A percentile compares a stretch with the other conserved stretches of the same genome.
Evolutionary conservation across 768 basidiomycete genomes (phyloP).

Genomic region (Hysterangium stoloniferum): DNA sequence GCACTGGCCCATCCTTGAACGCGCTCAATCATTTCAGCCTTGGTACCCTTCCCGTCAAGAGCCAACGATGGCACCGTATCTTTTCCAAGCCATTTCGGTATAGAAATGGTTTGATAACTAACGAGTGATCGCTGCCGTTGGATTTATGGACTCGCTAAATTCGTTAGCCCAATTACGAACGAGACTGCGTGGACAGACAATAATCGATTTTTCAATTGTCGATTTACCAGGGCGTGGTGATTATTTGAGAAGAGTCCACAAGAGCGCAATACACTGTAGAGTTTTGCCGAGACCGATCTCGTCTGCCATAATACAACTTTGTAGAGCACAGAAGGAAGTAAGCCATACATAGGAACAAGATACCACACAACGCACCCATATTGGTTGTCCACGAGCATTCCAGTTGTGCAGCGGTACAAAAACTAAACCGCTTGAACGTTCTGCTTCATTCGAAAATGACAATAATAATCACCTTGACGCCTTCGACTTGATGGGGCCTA

Average conservation of each 20-base stretch:
- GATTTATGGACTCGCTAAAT: slow-evolving; percentile 46
- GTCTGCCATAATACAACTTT: slow-evolving; percentile 98
- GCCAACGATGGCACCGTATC: slow-evolving; percentile 76
- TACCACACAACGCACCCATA: slow-evolving; percentile 26
- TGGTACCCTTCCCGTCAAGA: slow-evolving; percentile 88
- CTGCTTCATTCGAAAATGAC: slow-evolving; percentile 6
- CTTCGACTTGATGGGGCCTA: slow-evolving; percentile 96
- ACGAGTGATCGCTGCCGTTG: background rate
- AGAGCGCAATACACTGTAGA: slow-evolving; percentile 88
- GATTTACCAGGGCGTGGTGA: slow-evolving; percentile 82
- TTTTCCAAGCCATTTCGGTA: slow-evolving; percentile 94
- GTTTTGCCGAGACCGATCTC: slow-evolving; percentile 99
- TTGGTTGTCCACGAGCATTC: slow-evolving; percentile 85
- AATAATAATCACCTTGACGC: slow-evolving; percentile 68
- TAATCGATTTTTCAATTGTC: slow-evolving; percentile 94
- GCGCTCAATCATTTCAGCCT: slow-evolving; percentile 66
- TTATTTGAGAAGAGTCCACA: slow-evolving; percentile 95
- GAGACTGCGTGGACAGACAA: slow-evolving; percentile 92
- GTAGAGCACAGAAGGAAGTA: background rate
- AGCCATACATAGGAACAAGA: background rate
- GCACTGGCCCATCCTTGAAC: slow-evolving; percentile 89
- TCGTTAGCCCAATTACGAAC: slow-evolving; percentile 99
- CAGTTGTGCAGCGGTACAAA: slow-evolving; percentile 90
- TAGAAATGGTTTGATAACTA: background rate
- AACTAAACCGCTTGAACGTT: slow-evolving; percentile 47